Base-by-base conservation (phyloP, 306 rosid species). In the Canavalia gladiata region DNA sequence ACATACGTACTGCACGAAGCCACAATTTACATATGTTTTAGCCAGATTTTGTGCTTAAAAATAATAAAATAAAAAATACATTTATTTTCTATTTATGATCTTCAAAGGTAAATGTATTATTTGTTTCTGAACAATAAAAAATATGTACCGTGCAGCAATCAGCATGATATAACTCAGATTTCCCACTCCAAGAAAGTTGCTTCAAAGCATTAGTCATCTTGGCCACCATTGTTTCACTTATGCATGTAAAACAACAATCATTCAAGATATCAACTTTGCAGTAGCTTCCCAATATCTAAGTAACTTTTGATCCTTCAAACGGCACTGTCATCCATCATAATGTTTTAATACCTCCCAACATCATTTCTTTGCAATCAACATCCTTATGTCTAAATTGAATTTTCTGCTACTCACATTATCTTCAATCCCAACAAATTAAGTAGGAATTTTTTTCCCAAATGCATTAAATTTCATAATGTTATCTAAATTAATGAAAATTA, bases 331-430 rank as follows among this genome's bases (percentile, higher is more conserved):
- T 81, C 91, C 75, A 86, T 90, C 93, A 90, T 81, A 58, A 87
- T 84, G 52, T 86, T 87, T 86, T 86, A 86, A 43, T 86, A 87
- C 75, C 86, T 84, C 74, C 93, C 88, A 1, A 88, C 77, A 87
- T 87, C 90, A 90, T 64, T 81, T 90, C 91, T 45, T 90, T 91
- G 5, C 75, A 82, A 75, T 87, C 91, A 25, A 8, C 31, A 55
- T 55, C 62, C 18, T 55, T 1, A 2, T 55, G 25, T 29, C 64
- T 4, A 57, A 7, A 28, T 18, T 6, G 62, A 55, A 55, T 25
- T 55, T 55, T 25, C 31, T 18, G 25, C 62, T 10, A 55, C 8
- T 29, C 28, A 34, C 25, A 34, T 55, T 18, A 55, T 55, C 10
- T 25, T 6, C 8, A 2, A 13, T 4, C 29, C 25, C 58, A 52